Conservation (phyloP, 176 grass and related monocot species). For the Oryza nivara region DNA sequence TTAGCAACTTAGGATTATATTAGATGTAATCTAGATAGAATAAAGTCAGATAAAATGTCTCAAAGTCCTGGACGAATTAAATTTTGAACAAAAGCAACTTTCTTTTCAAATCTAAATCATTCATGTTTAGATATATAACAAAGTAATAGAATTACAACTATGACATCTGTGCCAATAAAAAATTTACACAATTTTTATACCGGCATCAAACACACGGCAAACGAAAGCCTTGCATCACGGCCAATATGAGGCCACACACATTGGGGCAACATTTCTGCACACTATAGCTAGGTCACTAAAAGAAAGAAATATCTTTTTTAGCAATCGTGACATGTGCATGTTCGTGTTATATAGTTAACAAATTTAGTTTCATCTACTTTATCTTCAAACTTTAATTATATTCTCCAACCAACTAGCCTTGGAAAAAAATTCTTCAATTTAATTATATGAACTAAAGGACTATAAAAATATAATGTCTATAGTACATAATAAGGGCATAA, state of each 20-base stretch:
- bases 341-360: not conserved
- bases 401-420: not conserved
- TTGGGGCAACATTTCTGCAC: not conserved
- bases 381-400: not conserved
- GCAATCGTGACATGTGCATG: not conserved
- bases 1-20: too few relatives aligned
- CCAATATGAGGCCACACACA: not conserved
- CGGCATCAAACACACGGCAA: too few relatives aligned
- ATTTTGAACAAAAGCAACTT: too few relatives aligned
- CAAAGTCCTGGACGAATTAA: too few relatives aligned
- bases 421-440: not conserved
- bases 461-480: not conserved
- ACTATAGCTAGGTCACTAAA: not conserved
- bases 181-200: too few relatives aligned
- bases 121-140: too few relatives aligned
- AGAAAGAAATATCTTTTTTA: not conserved
- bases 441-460: not conserved
- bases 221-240: not conserved
- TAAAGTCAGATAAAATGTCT: too few relatives aligned
- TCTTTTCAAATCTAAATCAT: too few relatives aligned
- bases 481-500: not conserved
- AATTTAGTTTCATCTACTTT: not conserved
- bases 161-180: too few relatives aligned
- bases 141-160: too few relatives aligned
- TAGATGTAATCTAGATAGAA: too few relatives aligned